These are phyloP conservation scores for Cornus controversa DNA, from an alignment of 148 eudicot genomes.

Conservation along the genomic window DNA sequence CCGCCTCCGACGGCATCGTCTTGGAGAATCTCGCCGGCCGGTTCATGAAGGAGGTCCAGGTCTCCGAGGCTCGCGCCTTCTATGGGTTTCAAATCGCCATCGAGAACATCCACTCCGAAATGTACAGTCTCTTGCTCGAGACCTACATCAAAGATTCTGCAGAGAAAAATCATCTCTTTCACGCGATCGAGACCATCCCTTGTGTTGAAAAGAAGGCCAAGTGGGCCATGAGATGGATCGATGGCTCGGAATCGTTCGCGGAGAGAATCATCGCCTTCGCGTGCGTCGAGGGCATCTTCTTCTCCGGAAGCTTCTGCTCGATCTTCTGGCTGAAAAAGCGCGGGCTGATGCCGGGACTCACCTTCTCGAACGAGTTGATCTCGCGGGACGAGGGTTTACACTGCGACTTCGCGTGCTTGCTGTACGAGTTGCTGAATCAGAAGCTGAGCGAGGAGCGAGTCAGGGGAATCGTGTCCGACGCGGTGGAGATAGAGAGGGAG, in stretches of 20 bases:
- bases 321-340: slow-evolving; percentile 29
- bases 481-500: slow-evolving; percentile 25
- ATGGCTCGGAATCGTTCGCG: slow-evolving; percentile 20
- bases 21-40: slow-evolving; percentile 59
- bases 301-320: slow-evolving; percentile 29
- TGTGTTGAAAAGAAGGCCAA: slow-evolving; percentile 23
- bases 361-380: slow-evolving; percentile 27
- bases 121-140: slow-evolving; percentile 53
- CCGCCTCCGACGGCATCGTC: slow-evolving; percentile 68
- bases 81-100: slow-evolving; percentile 68
- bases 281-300: slow-evolving; percentile 27
- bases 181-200: slow-evolving; percentile 19
- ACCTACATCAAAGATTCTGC: slow-evolving; percentile 48
- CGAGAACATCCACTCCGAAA: slow-evolving; percentile 64
- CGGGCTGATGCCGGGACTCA: slow-evolving; percentile 27
- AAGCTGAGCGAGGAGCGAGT: slow-evolving; percentile 25
- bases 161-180: slow-evolving; percentile 23
- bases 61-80: slow-evolving; percentile 58
- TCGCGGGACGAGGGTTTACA: slow-evolving; percentile 28
- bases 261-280: slow-evolving; percentile 28
- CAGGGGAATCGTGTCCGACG: slow-evolving; percentile 17
- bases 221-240: slow-evolving; percentile 31
- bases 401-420: slow-evolving; percentile 33
- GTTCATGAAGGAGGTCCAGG: slow-evolving; percentile 68
- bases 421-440: slow-evolving; percentile 18